These are phyloP conservation scores for Apiotrichum gamsii DNA, from an alignment of 1,284 basidiomycete species.

Conservation along the genomic window DNA sequence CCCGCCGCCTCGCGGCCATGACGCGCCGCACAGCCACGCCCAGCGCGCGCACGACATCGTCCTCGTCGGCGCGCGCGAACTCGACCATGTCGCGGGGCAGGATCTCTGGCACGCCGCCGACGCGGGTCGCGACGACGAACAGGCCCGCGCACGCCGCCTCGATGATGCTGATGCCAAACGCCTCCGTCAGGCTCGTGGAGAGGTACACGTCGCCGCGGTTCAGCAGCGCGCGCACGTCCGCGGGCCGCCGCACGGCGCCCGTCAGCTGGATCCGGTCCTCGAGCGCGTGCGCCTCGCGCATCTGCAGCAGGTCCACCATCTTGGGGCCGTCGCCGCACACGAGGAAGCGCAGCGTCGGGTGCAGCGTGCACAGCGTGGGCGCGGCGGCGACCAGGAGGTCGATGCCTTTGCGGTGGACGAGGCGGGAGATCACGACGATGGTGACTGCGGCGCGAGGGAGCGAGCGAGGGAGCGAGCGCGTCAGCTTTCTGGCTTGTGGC, in stretches of 20 bases:
- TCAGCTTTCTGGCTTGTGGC: too few species aligned
- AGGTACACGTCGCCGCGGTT: conserved; percentile 81
- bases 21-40: conserved; percentile 72
- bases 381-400: conserved; percentile 90
- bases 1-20: conserved; percentile 54
- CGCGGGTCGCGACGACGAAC: conserved; percentile 87
- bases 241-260: conserved; percentile 68
- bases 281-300: conserved; percentile 81
- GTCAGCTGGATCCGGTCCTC: conserved; percentile 87
- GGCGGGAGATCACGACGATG: conserved; percentile 87
- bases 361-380: conserved; percentile 76
- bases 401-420: conserved; percentile 94
- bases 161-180: conserved; percentile 92
- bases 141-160: conserved; percentile 94
- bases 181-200: conserved; percentile 92
- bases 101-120: conserved; percentile 94
- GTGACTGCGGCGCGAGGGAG: conserved; percentile 59
- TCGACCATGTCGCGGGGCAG: conserved; percentile 89
- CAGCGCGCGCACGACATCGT: conserved; percentile 78
- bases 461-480: too few species aligned
- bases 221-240: conserved; percentile 78
- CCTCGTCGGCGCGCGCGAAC: conserved; percentile 83
- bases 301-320: conserved; percentile 88
- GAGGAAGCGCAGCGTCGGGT: conserved; percentile 79
- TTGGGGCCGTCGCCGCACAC: conserved; percentile 95